Percentiles rank a stretch among this genome's conserved stretches.
Conservation (phyloP, 352 stramenopile species). For the Pythium aphanidermatum region DNA sequence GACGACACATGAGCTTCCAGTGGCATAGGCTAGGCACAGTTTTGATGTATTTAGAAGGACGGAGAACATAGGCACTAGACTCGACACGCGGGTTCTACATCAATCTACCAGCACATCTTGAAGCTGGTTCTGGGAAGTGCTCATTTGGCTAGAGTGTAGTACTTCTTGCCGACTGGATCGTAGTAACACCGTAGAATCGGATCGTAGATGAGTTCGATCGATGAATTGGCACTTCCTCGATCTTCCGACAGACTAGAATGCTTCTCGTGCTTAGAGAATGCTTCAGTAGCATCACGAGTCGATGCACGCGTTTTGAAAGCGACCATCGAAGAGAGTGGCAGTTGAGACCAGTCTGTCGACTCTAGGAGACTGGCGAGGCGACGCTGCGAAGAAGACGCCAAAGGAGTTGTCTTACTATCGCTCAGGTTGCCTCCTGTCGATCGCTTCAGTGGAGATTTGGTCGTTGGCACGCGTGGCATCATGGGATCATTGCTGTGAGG, state of each 20-base stretch:
- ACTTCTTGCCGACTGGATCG: slow-evolving; percentile 76
- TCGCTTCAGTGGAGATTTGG: background rate
- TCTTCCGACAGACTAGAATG: too few relatives aligned
- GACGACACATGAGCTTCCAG: slow-evolving; percentile 47
- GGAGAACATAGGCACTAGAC: too few relatives aligned
- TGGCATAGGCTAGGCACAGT: too few relatives aligned
- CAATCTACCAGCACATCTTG: too few relatives aligned
- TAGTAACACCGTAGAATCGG: slow-evolving; percentile 81
- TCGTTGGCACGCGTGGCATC: background rate
- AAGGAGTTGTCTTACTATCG: background rate
- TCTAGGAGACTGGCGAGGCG: slow-evolving; percentile 56
- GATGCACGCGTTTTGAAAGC: background rate
- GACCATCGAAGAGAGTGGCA: slow-evolving; percentile 10
- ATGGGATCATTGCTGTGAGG: too few relatives aligned
- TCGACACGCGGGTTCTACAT: too few relatives aligned
- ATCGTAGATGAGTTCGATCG: slow-evolving; percentile 80
- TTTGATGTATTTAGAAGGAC: slow-evolving; percentile 17
- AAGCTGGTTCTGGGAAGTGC: background rate
- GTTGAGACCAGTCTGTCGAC: slow-evolving; percentile 58
- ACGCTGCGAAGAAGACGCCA: slow-evolving; percentile 2
- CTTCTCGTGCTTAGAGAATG: background rate
- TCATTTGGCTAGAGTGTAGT: slow-evolving; percentile 50
- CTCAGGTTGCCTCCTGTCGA: background rate
- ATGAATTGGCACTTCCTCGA: slow-evolving; percentile 18
- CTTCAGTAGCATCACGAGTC: background rate